Base-by-base conservation (phyloP, 2,329 filamentous ascomycete genomes). In the Pseudogymnoascus sp. region DNA sequence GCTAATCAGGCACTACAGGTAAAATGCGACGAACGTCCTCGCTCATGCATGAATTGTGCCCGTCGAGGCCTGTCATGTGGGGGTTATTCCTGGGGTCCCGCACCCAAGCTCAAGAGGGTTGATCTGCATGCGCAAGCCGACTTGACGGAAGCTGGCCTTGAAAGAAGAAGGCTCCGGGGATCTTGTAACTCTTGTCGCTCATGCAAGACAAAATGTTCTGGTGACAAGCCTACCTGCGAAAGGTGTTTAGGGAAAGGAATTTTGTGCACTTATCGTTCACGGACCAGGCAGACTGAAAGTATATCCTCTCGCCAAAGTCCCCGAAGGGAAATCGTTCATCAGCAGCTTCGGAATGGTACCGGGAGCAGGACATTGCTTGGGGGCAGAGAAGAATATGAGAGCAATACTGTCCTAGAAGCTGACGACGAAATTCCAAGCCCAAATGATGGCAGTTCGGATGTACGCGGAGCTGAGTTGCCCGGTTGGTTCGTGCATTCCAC, bases 91-190 rank as follows among this genome's bases (percentile, higher is more conserved):
- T 59, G 21, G 37, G 38, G 61, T 10, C 31, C 42, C 46, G 5
- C 42, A 18, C 23, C 28, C 25, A 62, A 34, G 25, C 14, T 31
- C 12, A 18, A 36, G 28, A n/a, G 23, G 14, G 14, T 16, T 34
- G 44, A 59, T 16, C 61, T 59, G 6, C 23, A 46, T 62, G 25
- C 38, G 21, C 44, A 59, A 31, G 7, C 34, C 7, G 34, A 28
- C 16, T 56, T 68, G 18, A 69, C 67, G n/a, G 66, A 69, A 25
- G 67, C 68, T 21, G 68, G 68, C 21, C 66, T 67, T 37, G 44
- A 64, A 44, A 66, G 67, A 38, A 66, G 65, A 40, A 62, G 68
- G 60, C 66, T 67, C 2, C 64, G 63, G 11, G 66, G 63, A 37
- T 69, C 68, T 42, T 69, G 68, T n/a, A 53, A 66, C 16, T 21